Evolutionary conservation across 352 stramenopile genomes (phyloP).

Genomic region (Globisporangium heterothallicum): DNA sequence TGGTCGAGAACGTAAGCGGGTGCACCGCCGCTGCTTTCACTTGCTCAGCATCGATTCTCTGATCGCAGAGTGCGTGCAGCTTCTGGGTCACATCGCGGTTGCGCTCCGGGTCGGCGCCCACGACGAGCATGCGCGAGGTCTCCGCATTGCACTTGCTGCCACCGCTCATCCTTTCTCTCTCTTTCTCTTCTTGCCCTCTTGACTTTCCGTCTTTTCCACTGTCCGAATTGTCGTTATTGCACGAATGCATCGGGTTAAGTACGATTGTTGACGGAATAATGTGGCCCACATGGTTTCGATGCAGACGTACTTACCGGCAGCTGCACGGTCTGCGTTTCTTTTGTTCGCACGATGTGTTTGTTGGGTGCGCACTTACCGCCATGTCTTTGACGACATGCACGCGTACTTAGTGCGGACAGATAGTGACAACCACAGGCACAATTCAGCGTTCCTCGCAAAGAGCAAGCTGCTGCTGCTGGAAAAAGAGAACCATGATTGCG

Average conservation of each 20-base stretch:
- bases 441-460: background rate
- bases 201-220: no score
- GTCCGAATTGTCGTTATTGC: no score
- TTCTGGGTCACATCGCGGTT: constrained; percentile 17
- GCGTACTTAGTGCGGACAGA: background rate
- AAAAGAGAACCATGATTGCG: constrained; percentile 10
- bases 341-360: background rate
- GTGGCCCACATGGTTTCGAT: no score
- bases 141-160: no score
- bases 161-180: no score
- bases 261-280: no score
- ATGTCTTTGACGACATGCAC: no score
- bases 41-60: constrained; percentile 3
- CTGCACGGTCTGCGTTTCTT: background rate
- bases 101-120: constrained; percentile 27
- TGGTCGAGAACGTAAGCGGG: constrained; percentile 42
- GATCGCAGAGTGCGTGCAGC: constrained; percentile 29
- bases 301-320: no score
- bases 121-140: constrained; percentile 29
- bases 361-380: background rate
- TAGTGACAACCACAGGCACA: constrained; percentile 1
- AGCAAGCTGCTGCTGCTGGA: constrained; percentile 5
- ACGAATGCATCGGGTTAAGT: no score
- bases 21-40: constrained; percentile 7
- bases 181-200: no score